Base-by-base conservation (phyloP, 345 rosid species). In the Erodium maritimum region DNA sequence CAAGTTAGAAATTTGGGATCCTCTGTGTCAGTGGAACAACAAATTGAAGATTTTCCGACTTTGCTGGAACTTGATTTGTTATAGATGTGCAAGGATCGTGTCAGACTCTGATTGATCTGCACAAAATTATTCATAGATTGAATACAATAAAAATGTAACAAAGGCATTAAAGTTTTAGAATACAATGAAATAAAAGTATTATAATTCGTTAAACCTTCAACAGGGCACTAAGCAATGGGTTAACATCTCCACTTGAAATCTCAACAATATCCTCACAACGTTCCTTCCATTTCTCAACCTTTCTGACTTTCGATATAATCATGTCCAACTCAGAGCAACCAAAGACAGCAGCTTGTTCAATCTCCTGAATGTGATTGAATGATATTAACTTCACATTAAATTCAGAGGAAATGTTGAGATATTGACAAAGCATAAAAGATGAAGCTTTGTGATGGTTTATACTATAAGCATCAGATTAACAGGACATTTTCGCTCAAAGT, bases 261-360 rank as follows among this genome's bases (percentile, higher is more conserved):
- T 61, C 70, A 14, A 80, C 33, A 33, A 58, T 63, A 57, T 76
- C 68, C 62, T 42, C n/a, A 66, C 81, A 71, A 23, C 29, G 65
- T 22, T 73, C 65, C 67, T 70, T 81, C 95, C 95, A 86, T 52
- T 63, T 72, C 63, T 83, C 82, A 61, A 86, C 72, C 65, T 79
- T 83, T 54, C 69, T 76, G 58, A 76, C 77, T 74, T 86, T 79
- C 37, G 60, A 71, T 46, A 78, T 56, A 65, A 83, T 61, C 65
- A 61, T 62, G 60, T 77, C 84, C 58, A 80, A 74, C 66, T 83
- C 80, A 12, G 71, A 23, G 69, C 90, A 86, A 55, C 60, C 63
- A 70, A 83, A 81, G 24, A 82, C 80, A 67, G 63, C 67, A 65
- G 61, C 58, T 57, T 67, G 65, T 67, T 82, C 87, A 34, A 19